phyloP scores from a whole-genome alignment of 1,284 basidiomycete species.

The Neolentinus lepideus region DNA sequence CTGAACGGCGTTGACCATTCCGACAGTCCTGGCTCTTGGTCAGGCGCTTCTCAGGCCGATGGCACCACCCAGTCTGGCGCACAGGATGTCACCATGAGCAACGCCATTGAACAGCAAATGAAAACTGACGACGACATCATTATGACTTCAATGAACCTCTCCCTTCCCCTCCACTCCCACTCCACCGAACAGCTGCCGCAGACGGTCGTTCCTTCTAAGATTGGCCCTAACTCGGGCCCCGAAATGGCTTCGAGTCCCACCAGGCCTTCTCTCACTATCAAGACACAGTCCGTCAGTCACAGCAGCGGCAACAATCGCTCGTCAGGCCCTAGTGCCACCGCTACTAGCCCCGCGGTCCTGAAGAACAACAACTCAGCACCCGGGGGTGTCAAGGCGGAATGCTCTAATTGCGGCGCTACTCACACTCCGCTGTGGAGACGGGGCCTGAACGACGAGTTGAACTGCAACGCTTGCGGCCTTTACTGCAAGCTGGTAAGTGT shows the following conservation, averaged over 20 bases:
- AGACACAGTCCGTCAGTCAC: slow-evolving; percentile 25
- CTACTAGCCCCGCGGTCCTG: slow-evolving; percentile 33
- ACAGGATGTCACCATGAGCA: slow-evolving; percentile 24
- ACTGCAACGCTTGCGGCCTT: slow-evolving; percentile 77
- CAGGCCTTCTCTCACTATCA: slow-evolving; percentile 49
- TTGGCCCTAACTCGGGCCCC: slow-evolving; percentile 40
- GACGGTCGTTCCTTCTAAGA: slow-evolving; percentile 44
- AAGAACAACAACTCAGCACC: slow-evolving; percentile 39
- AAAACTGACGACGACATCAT: slow-evolving; percentile 19
- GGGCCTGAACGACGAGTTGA: slow-evolving; percentile 76
- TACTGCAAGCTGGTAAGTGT: slow-evolving; percentile 68
- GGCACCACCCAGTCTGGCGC: slow-evolving; percentile 8
- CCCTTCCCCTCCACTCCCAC: slow-evolving; percentile 23
- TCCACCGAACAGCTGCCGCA: slow-evolving; percentile 34
- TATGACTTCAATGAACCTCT: slow-evolving; percentile 19
- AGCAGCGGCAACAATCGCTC: slow-evolving; percentile 30
- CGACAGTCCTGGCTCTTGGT: slow-evolving; percentile 28
- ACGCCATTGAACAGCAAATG: slow-evolving; percentile 19
- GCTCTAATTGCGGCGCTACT: slow-evolving; percentile 77
- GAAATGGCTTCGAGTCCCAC: slow-evolving; percentile 34
- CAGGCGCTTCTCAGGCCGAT: slow-evolving; percentile 9
- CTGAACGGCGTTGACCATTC: slow-evolving; percentile 30
- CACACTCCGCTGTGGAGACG: slow-evolving; percentile 79
- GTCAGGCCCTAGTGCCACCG: slow-evolving; percentile 55
- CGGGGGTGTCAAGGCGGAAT: slow-evolving; percentile 78